Evolutionary conservation across 495 filamentous ascomycete genomes (phyloP).

Genomic region (Entonaema liquescens): DNA sequence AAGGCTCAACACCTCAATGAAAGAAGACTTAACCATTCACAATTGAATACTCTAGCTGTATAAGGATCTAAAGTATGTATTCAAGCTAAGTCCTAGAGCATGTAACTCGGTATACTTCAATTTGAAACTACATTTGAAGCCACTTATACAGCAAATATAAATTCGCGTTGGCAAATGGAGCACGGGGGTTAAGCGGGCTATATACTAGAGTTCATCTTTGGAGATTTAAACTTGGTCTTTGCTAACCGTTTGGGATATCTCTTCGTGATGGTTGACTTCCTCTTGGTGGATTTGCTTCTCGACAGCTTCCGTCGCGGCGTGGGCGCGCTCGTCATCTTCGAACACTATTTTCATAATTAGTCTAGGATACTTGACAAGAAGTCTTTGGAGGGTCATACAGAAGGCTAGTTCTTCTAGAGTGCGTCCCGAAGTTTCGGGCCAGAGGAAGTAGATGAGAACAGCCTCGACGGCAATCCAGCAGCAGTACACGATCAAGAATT

Average conservation of each 20-base stretch:
- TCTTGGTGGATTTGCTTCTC: slow-evolving; percentile 55
- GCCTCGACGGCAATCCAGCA: slow-evolving; percentile 65
- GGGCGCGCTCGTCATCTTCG: slow-evolving; percentile 59
- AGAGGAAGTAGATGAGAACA: slow-evolving; percentile 64
- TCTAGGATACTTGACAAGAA: neutral
- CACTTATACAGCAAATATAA: too few species aligned
- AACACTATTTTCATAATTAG: slow-evolving; percentile 56
- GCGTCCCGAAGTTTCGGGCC: slow-evolving; percentile 65
- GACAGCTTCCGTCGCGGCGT: slow-evolving; percentile 56
- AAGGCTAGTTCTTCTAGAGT: slow-evolving; percentile 70
- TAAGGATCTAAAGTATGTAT: neutral
- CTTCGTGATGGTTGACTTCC: slow-evolving; percentile 25
- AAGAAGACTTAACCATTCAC: too few species aligned
- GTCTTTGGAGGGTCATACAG: slow-evolving; percentile 47
- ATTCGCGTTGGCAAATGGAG: too few species aligned
- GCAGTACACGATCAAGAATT: slow-evolving; percentile 69
- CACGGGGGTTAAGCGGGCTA: neutral
- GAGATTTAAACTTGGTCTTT: slow-evolving; percentile 30
- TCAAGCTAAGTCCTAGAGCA: neutral
- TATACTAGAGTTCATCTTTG: neutral
- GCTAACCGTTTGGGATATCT: slow-evolving; percentile 32
- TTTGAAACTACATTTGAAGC: neutral
- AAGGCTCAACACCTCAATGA: too few species aligned
- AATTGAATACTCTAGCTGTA: too few species aligned
- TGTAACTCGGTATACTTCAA: neutral